Evolutionary conservation across 2,329 filamentous ascomycete genomes (phyloP).

Genomic region (Didymella exigua): DNA sequence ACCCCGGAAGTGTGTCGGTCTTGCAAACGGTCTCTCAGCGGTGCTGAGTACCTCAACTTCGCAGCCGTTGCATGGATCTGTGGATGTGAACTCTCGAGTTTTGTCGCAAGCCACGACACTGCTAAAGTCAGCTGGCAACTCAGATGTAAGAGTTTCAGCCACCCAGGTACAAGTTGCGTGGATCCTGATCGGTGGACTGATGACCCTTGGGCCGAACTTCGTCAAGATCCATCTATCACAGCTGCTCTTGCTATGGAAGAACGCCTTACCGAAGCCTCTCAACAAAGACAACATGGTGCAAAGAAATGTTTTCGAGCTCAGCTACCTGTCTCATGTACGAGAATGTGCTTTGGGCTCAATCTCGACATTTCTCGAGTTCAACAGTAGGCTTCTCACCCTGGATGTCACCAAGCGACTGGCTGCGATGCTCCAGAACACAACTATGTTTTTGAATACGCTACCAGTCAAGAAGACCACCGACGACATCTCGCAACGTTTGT

Average conservation of each 20-base stretch:
- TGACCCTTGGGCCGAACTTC: constrained; percentile 96
- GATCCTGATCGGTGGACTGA: constrained; percentile 94
- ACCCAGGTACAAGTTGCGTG: constrained; percentile 98
- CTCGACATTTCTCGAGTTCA: constrained; percentile 90
- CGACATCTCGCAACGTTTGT: constrained; percentile 81
- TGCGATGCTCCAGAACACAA: constrained; percentile 93
- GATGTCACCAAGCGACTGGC: constrained; percentile 94
- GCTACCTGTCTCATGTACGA: constrained; percentile 90
- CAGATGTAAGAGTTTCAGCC: constrained; percentile 86
- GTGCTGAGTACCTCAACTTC: constrained; percentile 87
- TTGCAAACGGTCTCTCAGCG: constrained; percentile 88
- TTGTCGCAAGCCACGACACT: constrained; percentile 89
- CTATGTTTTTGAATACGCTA: constrained; percentile 83
- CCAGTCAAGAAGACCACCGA: constrained; percentile 84
- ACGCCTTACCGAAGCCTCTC: constrained; percentile 92
- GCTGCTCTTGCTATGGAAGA: constrained; percentile 93
- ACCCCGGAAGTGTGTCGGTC: constrained; percentile 82
- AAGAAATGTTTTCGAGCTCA: constrained; percentile 83
- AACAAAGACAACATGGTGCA: constrained; percentile 88
- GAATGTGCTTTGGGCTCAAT: constrained; percentile 94
- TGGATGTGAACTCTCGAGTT: constrained; percentile 92
- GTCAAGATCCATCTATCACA: constrained; percentile 98
- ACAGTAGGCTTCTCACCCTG: constrained; percentile 85
- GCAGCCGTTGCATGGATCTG: constrained; percentile 89
- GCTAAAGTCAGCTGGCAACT: constrained; percentile 89